Conservation (phyloP, 2,329 filamentous ascomycete genomes). For the Hortaea werneckii region DNA sequence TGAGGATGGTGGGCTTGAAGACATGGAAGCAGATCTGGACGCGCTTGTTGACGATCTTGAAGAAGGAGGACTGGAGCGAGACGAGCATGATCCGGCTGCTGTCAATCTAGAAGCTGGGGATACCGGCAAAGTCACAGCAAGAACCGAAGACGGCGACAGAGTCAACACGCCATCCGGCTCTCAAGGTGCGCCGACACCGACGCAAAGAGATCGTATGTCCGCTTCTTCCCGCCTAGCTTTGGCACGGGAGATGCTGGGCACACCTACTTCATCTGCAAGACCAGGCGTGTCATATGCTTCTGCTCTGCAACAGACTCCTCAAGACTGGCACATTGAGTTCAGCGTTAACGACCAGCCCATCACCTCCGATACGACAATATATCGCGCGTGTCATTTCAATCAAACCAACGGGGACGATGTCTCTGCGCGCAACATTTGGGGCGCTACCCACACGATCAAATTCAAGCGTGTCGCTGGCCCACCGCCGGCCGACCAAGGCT, state of each 20-base stretch:
- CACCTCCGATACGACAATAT: constrained; percentile 87
- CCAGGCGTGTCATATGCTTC: constrained; percentile 69
- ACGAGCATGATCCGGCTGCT: constrained; percentile 71
- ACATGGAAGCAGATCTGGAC: constrained; percentile 54
- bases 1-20: constrained; percentile 53
- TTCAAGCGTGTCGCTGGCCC: constrained; percentile 81
- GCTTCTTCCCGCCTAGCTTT: constrained; percentile 23
- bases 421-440: constrained; percentile 68
- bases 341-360: constrained; percentile 75
- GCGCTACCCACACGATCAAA: constrained; percentile 78
- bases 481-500: constrained; percentile 60
- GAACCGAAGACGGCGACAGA: constrained; percentile 81
- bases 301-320: constrained; percentile 66
- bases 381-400: constrained; percentile 77
- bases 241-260: constrained; percentile 28
- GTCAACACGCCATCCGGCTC: constrained; percentile 62
- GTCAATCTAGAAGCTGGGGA: constrained; percentile 85
- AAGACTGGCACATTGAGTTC: constrained; percentile 98
- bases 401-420: constrained; percentile 53
- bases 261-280: constrained; percentile 42
- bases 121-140: constrained; percentile 78
- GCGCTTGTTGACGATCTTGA: constrained; percentile 86
- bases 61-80: constrained; percentile 64
- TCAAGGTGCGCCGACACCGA: constrained; percentile 38
- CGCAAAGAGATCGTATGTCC: constrained; percentile 19